Evolutionary conservation across 2,329 filamentous ascomycete genomes (phyloP), one percentile per base, ranked within the genome.

Genomic region (Gremmenia infestans): DNA sequence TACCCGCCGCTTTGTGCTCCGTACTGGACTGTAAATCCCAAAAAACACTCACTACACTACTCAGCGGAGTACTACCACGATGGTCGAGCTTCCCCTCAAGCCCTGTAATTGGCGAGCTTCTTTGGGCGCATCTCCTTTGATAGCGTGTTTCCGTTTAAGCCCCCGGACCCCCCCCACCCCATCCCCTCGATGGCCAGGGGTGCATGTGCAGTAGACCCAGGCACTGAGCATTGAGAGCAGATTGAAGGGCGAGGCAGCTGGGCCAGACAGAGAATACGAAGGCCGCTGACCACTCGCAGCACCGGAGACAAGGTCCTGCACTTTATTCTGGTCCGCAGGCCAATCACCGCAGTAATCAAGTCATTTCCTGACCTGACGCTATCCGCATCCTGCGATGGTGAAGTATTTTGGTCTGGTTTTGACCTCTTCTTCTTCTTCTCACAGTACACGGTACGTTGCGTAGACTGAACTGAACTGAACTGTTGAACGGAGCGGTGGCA

Each of bases 131-230:
- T 19, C 37, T 28, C 37, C 53, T 17, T 17, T 39, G 45, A 32
- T 56, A 48, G 59, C 52, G 59, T 61, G 59, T 61, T 61, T 61
- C 59, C 50, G 54, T 46, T 61, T 61, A 53, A 61, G 54, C 52
- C 52, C 32, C 53, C 28, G 4, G 28, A 11, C 28, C 28, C 28
- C 28, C 28, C 28, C 28, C 28, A 32, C 9, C 9, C 28, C 32
- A 1, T 19, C 40, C n/a, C 15, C 28, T 39, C 35, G 12, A 49
- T n/a, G 47, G 12, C 35, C 39, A 32, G 53, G 39, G 8, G 47
- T 37, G 45, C 45, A 50, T 28, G 45, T 46, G 40, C 32, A 12
- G 22, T 22, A 39, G 17, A 23, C 36, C 53, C 36, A 15, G 9
- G 42, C 39, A 42, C 17, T 6, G 14, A 36, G 55, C 32, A 37